Evolutionary conservation across 2,329 filamentous ascomycete genomes (phyloP), one percentile per base, ranked within the genome.

Genomic region (Penicillium sp.): DNA sequence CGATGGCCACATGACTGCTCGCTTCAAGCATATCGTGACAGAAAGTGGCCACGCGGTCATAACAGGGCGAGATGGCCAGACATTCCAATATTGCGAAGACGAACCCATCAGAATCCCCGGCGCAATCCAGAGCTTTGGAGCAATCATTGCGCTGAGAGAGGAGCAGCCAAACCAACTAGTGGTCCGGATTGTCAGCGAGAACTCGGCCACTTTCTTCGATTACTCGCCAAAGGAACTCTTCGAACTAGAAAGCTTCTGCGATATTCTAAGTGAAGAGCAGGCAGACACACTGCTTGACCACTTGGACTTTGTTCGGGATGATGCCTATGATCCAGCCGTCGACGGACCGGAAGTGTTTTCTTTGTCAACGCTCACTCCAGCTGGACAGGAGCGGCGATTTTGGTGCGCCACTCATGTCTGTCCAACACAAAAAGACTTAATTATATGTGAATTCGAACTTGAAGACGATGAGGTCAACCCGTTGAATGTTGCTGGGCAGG

Each of bases 261-360:
- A 93, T 53, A 88, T 95, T 11, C 72, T 95, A 9, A 84, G 82
- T 1, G 87, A 93, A 46, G 89, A 95, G 59, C 89, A 95, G 63
- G 79, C 85, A 13, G 89, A 95, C 55, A 91, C 88, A 54, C 73
- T 95, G 0, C 73, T 93, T 6, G 89, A 95, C 57, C 89, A 95
- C 57, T 80, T 95, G 43, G 88, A 95, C 63, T 95, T 95, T 64
- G 88, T 95, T 45, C 81, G 85, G 18, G 89, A 95, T 42, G 89
- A 93, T 54, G 87, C 88, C 10, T 80, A 84, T 0, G 88, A 95
- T 63, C 83, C 88, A 0, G 76, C 79, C 0, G 72, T 79, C 1
- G 90, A 91, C 56, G 90, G 89, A 0, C 89, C 89, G 0, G 89
- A 95, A 60, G 88, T 95, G 3, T 93, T 95, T 59, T 88, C 87